Evolutionary conservation across 306 rosid species (phyloP), one percentile per base, ranked within the genome.

Genomic region (Castanea mollissima): DNA sequence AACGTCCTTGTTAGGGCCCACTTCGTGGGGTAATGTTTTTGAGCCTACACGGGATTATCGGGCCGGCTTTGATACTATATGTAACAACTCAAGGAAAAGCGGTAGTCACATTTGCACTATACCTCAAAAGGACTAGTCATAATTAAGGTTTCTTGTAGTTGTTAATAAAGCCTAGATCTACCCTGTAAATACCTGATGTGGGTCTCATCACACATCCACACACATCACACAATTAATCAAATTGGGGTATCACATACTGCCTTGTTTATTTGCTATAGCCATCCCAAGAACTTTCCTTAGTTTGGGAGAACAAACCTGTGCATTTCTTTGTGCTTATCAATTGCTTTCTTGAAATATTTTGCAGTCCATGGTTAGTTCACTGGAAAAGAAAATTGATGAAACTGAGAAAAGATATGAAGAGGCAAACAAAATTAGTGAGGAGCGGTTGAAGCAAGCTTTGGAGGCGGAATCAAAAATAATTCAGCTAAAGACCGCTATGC

Each of bases 381-480:
- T 96, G 79, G 99, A 93, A 84, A 77, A 81, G 82, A 96, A 96
- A 88, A 93, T 96, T 78, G 99, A 81, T 73, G 98, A 90, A 83
- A 93, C 99, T 1, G 98, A 93, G 90, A 96, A 89, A 77, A 90
- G 88, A 80, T 96, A 86, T 65, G 98, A 86, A 85, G 94, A 90
- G 86, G 92, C 99, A 34, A 96, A 74, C 88, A 91, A 87, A 84
- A 80, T 87, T 76, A 91, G 99, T 74, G 97, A 93, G 87, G 99
- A 96, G 83, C 88, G 98, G 89, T 87, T 89, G 90, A 93, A 93
- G 88, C 97, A 93, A 87, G 94, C 99, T 51, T 81, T 89, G 84
- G 99, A 96, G 54, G 98, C 99, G 67, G 99, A 96, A 84, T 80
- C 97, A 27, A 92, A 93, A 87, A 96, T 96, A 74, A 87, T 93